Conservation (phyloP, 2,329 filamentous ascomycete genomes). For the Botrytis porri region DNA sequence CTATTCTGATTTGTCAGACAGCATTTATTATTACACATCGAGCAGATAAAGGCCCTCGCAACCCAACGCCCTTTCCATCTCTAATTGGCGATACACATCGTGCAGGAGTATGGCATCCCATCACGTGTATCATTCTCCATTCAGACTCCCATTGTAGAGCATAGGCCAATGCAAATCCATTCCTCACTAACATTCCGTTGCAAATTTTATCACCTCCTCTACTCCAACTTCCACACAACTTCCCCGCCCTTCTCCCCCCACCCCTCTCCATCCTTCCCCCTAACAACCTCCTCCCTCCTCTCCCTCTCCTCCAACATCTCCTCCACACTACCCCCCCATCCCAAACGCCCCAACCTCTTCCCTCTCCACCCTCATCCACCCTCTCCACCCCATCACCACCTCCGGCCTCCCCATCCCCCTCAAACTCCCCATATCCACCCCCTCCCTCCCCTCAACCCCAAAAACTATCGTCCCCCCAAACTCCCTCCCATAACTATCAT, state of each 20-base stretch:
- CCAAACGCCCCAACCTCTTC: conserved; percentile 29
- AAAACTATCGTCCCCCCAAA: conserved; percentile 35
- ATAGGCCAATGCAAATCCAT: not conserved
- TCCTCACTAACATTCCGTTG: not conserved
- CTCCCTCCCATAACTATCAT: conserved; percentile 32
- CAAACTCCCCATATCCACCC: conserved; percentile 23
- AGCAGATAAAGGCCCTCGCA: not conserved
- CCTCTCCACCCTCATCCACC: conserved; percentile 36
- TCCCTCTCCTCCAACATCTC: conserved; percentile 33
- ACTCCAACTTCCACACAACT: conserved; percentile 26
- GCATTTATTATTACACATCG: not conserved
- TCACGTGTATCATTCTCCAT: not conserved
- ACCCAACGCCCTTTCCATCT: not conserved
- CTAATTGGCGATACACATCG: not conserved
- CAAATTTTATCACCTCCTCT: not conserved
- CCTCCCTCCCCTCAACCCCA: conserved; percentile 29
- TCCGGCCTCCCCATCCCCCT: conserved; percentile 19
- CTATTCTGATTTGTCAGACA: not conserved
- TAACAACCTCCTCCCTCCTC: conserved; percentile 27
- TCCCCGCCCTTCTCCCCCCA: conserved; percentile 26
- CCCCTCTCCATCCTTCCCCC: conserved; percentile 31
- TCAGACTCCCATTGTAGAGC: not conserved
- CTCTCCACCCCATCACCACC: conserved; percentile 33
- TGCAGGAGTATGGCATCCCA: not conserved
- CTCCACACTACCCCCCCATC: conserved; percentile 32